phyloP scores from a whole-genome alignment of 1,139 yeast species.

The Blastobotrys elegans region DNA sequence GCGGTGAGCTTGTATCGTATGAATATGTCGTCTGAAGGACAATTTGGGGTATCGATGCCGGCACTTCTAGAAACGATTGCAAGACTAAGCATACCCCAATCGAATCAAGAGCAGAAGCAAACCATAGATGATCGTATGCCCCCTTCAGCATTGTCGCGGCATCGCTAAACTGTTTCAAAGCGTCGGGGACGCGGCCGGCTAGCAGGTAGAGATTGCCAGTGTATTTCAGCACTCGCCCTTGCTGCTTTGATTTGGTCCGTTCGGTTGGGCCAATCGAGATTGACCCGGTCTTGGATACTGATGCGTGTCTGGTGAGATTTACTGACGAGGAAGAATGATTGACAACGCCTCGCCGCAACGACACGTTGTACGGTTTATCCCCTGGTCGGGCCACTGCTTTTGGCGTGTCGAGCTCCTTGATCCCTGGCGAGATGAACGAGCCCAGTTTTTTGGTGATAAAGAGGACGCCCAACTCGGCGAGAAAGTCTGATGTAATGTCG shows the following conservation, averaged over 20 bases:
- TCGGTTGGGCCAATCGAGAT: constrained; percentile 40
- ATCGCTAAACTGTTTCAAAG: constrained; percentile 67
- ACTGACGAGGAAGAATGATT: constrained; percentile 16
- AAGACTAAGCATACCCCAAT: constrained; percentile 62
- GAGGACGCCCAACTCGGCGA: constrained; percentile 59
- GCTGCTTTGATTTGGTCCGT: constrained; percentile 50
- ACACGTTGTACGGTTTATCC: constrained; percentile 20
- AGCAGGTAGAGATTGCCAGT: constrained; percentile 71
- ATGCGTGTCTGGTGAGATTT: constrained; percentile 9
- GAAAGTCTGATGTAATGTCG: constrained; percentile 61
- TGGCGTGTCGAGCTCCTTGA: constrained; percentile 30
- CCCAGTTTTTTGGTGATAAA: constrained; percentile 40
- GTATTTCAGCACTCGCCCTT: constrained; percentile 72
- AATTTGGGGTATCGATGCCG: constrained; percentile 56
- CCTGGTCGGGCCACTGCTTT: constrained; percentile 16
- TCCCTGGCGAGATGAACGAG: constrained; percentile 33
- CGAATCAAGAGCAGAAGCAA: constrained; percentile 81
- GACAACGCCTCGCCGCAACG: constrained; percentile 15
- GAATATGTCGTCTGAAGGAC: constrained; percentile 32
- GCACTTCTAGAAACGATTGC: constrained; percentile 52
- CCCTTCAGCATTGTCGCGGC: constrained; percentile 57
- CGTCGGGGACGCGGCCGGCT: constrained; percentile 73
- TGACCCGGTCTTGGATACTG: constrained; percentile 30
- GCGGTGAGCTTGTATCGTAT: not conserved
- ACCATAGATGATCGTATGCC: constrained; percentile 78